A percentile compares a stretch with the other conserved stretches of the same genome.
Conservation (phyloP, 2,329 filamentous ascomycete species). For the Coniochaeta pulveracea region DNA sequence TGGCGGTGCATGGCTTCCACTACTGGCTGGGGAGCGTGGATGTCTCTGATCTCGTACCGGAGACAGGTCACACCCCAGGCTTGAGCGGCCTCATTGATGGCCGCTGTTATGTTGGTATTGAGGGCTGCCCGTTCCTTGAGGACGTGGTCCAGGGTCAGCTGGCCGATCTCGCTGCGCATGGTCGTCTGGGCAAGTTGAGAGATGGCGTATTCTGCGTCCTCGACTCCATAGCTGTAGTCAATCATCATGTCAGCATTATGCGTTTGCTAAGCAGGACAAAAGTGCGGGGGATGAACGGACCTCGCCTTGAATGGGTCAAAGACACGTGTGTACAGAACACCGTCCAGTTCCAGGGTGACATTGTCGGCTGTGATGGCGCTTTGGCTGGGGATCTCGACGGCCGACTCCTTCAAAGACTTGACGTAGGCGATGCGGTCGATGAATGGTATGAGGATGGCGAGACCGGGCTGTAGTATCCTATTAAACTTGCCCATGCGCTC, state of each 20-base stretch:
- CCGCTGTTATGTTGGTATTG: constrained; percentile 96
- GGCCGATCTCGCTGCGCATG: constrained; percentile 97
- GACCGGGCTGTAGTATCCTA: constrained; percentile 81
- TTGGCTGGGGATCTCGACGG: constrained; percentile 94
- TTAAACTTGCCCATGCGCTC: constrained; percentile 99
- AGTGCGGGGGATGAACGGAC: constrained; percentile 31
- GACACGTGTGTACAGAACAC: constrained; percentile 88
- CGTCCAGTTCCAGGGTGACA: constrained; percentile 91
- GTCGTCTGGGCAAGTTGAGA: constrained; percentile 96
- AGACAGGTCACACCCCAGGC: constrained; percentile 96
- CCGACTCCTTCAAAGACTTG: constrained; percentile 90
- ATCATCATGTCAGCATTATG: not conserved
- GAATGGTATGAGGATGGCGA: constrained; percentile 81
- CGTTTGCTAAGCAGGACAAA: not conserved
- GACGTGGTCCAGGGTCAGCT: constrained; percentile 91
- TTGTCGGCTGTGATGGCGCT: constrained; percentile 98
- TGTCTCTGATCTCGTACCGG: constrained; percentile 96
- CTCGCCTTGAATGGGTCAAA: constrained; percentile 98
- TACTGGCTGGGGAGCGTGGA: constrained; percentile 86
- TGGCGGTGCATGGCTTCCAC: constrained; percentile 98
- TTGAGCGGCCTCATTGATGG: constrained; percentile 94
- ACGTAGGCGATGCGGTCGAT: constrained; percentile 96
- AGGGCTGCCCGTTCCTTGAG: constrained; percentile 92
- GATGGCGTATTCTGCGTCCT: constrained; percentile 98
- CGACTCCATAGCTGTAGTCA: constrained; percentile 72